Conservation (phyloP, 306 rosid genomes). For the Rosa multiflora region DNA sequence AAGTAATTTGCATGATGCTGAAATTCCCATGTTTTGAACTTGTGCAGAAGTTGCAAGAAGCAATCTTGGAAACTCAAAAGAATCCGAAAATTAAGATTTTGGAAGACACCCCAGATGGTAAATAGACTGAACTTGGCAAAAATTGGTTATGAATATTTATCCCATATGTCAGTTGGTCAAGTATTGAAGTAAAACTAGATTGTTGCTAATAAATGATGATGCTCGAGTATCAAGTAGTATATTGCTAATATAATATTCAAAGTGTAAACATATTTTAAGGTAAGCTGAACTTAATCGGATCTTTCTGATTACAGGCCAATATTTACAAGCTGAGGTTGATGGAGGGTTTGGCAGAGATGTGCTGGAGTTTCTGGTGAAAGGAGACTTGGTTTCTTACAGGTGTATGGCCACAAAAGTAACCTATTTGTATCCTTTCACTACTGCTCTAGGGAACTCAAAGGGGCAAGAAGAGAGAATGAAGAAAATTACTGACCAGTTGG, state of each 20-base stretch:
- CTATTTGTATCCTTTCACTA: conserved; percentile 85
- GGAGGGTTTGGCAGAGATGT: conserved; percentile 83
- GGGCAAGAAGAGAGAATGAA: conserved; percentile 85
- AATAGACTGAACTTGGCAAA: conserved; percentile 6
- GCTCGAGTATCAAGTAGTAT: background rate
- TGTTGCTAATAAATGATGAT: background rate
- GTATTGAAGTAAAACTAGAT: background rate
- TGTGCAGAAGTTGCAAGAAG: conserved; percentile 69
- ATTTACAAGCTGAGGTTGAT: conserved; percentile 85
- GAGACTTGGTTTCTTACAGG: conserved; percentile 73
- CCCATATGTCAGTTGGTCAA: background rate
- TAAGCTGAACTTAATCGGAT: background rate
- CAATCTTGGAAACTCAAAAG: conserved; percentile 78
- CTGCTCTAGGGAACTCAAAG: conserved; percentile 87
- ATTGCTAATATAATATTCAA: background rate
- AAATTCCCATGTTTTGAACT: background rate
- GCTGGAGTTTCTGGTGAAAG: conserved; percentile 86
- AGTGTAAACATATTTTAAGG: background rate
- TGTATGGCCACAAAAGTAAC: conserved; percentile 81
- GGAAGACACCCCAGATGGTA: conserved; percentile 74
- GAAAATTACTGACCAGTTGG: conserved; percentile 64
- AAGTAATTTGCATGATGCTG: conserved; percentile 6
- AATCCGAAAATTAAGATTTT: conserved; percentile 61
- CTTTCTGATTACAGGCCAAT: conserved; percentile 47
- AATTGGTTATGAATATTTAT: background rate